Evolutionary conservation across 305 asterid genomes (phyloP).

Genomic region (Fraxinus velutina): DNA sequence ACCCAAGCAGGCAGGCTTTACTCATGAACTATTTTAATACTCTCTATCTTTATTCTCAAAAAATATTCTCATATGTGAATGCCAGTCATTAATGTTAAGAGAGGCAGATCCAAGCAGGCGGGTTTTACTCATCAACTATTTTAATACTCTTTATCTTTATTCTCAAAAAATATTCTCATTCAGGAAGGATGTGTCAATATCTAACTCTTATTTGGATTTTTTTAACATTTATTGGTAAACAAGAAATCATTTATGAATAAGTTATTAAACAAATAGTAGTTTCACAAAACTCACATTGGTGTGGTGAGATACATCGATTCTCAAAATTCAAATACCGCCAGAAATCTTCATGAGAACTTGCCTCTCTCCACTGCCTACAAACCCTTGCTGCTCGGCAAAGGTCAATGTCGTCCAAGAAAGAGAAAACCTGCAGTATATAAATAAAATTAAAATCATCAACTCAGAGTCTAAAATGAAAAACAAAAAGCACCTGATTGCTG

Average conservation of each 20-base stretch:
- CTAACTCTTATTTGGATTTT: not conserved
- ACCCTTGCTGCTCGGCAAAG: constrained; percentile 92
- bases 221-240: not conserved
- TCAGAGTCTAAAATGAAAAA: not conserved
- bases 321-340: constrained; percentile 91
- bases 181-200: not conserved
- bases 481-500: not conserved
- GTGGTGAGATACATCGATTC: constrained; percentile 56
- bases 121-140: not conserved
- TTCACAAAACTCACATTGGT: constrained; percentile 62
- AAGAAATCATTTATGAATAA: not conserved
- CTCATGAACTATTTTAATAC: not conserved
- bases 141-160: not conserved
- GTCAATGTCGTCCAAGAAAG: constrained; percentile 79
- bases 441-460: constrained; percentile 20
- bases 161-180: not conserved
- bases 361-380: constrained; percentile 94
- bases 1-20: not conserved
- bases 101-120: not conserved
- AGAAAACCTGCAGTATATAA: constrained; percentile 57
- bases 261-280: constrained; percentile 10
- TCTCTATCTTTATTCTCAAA: not conserved
- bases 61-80: not conserved
- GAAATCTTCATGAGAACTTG: constrained; percentile 96
- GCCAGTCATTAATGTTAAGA: not conserved